These are phyloP conservation scores for Ilyonectria destructans DNA, from an alignment of 2,329 filamentous ascomycete genomes.

Conservation along the genomic window DNA sequence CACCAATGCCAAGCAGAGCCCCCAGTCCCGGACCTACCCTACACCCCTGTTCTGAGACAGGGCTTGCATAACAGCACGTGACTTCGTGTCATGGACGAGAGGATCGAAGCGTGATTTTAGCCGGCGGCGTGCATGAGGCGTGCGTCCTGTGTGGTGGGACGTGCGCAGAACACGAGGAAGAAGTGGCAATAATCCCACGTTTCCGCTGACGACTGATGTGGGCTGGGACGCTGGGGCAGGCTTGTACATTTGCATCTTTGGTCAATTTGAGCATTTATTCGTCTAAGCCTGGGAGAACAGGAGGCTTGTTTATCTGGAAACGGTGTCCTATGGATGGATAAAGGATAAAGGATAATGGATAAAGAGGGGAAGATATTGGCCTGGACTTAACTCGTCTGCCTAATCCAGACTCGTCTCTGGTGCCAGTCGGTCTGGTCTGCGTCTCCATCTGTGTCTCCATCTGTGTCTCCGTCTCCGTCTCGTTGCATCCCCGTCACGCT, in stretches of 20 bases:
- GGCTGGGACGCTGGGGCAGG: background rate
- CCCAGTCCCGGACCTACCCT: conserved; percentile 8
- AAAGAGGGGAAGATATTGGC: background rate
- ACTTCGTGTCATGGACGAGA: conserved; percentile 55
- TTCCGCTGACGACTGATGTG: conserved; percentile 21
- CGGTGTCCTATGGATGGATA: background rate
- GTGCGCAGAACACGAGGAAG: conserved; percentile 34
- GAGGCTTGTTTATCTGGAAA: background rate
- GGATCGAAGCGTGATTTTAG: conserved; percentile 42
- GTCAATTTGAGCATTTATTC: background rate
- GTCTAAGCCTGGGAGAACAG: background rate
- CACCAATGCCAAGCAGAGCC: background rate
- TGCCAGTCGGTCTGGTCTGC: background rate
- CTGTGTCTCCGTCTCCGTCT: conserved; percentile 10
- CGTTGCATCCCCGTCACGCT: conserved; percentile 29
- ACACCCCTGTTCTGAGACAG: background rate
- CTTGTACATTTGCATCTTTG: background rate
- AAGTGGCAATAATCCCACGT: conserved; percentile 23
- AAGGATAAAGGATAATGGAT: background rate
- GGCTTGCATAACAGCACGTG: conserved; percentile 48
- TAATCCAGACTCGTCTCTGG: conserved; percentile 28
- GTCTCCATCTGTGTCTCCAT: background rate
- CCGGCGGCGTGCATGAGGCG: conserved; percentile 29
- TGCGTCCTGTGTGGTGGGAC: conserved; percentile 26
- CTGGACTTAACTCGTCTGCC: conserved; percentile 12